Percentiles rank a stretch among this genome's conserved stretches.
These are phyloP conservation scores for Gastrolobium bilobum DNA, from an alignment of 306 rosid species.

Conservation along the genomic window DNA sequence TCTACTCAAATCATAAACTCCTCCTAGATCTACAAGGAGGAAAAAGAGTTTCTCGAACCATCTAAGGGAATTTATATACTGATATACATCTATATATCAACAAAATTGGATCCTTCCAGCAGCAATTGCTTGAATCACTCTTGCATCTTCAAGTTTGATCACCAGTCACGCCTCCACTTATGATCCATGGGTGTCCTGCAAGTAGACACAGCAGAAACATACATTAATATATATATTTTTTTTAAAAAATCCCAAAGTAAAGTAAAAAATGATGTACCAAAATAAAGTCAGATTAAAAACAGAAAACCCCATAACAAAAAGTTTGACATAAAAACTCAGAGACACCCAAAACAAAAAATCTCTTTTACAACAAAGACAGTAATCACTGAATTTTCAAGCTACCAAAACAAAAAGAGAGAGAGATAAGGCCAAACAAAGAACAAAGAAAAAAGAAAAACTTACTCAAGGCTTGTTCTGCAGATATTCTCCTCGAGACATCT, in stretches of 20 bases:
- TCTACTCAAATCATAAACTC: neutral
- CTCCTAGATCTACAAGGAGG: neutral
- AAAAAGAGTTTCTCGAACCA: conserved; percentile 19
- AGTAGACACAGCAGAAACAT: neutral
- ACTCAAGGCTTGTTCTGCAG: conserved; percentile 83
- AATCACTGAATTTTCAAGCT: neutral
- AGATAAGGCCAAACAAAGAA: neutral
- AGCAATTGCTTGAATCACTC: neutral
- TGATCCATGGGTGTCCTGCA: conserved; percentile 88
- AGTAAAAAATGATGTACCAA: neutral
- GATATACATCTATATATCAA: neutral
- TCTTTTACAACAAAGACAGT: neutral
- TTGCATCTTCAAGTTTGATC: conserved; percentile 17
- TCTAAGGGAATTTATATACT: neutral
- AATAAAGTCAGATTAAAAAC: neutral
- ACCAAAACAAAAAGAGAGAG: neutral
- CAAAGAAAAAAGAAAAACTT: conserved; percentile 21
- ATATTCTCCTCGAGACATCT: conserved; percentile 65
- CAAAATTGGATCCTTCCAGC: conserved; percentile 28
- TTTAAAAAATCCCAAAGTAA: neutral
- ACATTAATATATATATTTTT: conserved; percentile 32
- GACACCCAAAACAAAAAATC: neutral
- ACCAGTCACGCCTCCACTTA: conserved; percentile 63
- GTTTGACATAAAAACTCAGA: neutral
- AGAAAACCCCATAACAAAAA: neutral